Conservation (phyloP, 805 yeast genomes). For the Vanderwaltozyma yarrowii region DNA sequence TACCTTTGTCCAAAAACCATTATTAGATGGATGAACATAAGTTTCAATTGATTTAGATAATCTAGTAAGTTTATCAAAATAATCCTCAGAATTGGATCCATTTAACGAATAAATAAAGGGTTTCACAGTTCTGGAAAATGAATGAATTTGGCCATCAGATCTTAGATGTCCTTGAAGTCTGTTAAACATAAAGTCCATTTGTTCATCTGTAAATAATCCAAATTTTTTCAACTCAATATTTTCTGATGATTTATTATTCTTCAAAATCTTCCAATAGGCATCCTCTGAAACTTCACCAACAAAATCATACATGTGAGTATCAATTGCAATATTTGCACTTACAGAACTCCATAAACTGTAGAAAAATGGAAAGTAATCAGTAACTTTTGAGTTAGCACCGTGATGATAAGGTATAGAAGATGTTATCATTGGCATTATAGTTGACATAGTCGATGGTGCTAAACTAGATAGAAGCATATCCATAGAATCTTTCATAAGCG, state of each 20-base stretch:
- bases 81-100: conserved; percentile 36
- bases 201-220: conserved; percentile 58
- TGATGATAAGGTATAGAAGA: conserved; percentile 41
- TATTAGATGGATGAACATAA: conserved; percentile 84
- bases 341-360: conserved; percentile 65
- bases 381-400: conserved; percentile 31
- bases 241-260: conserved; percentile 8
- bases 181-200: conserved; percentile 51
- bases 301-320: conserved; percentile 53
- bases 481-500: conserved; percentile 38
- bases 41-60: conserved; percentile 65
- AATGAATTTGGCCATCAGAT: conserved; percentile 29
- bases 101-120: conserved; percentile 47
- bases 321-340: conserved; percentile 40
- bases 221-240: conserved; percentile 30
- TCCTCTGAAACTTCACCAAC: conserved; percentile 51
- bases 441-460: conserved; percentile 42
- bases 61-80: conserved; percentile 42
- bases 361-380: conserved; percentile 52
- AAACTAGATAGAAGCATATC: conserved; percentile 41
- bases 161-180: conserved; percentile 36
- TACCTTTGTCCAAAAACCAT: conserved; percentile 77
- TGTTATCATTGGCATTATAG: conserved; percentile 42
- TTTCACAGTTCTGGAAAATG: conserved; percentile 40
- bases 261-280: conserved; percentile 27